Base-by-base conservation (phyloP, 1,139 yeast genomes). In the Candida sanyaensis region DNA sequence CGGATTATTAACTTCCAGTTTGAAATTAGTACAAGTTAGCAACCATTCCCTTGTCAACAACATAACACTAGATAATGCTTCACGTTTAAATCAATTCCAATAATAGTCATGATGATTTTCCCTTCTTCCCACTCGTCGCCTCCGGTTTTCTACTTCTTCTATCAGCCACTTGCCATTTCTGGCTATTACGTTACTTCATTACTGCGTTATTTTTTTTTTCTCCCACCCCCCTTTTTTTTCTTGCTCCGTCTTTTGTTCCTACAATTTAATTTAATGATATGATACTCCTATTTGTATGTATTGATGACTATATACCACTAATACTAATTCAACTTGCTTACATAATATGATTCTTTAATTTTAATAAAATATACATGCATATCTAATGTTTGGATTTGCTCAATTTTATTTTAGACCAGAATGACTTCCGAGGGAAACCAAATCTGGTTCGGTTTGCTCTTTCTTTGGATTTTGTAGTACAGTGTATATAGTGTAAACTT, bases 21-120 rank as follows among this genome's bases (percentile, higher is more conserved):
- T 41, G 32, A 41, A 34, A 34, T 41, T 41, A 28, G 44, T 33
- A 10, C 26, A 33, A 17, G 39, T 27, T 28, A 27, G 26, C n/a
- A 17, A 26, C 28, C 26, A 24, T 27, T n/a, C 37, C 10, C 12
- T 32, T 11, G 32, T 28, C 12, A 37, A 37, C 29, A 37, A 37
- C 21, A 37, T 37, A 37, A 37, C 41, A 4, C 23, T 28, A 37
- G 23, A 37, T 37, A 27, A 12, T 6, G 32, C 9, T 13, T 13
- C 41, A 7, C 29, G 23, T 36, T 36, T 36, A 10, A 36, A 24
- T 21, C 28, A 36, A 23, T 36, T 11, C 29, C 13, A 24, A 24
- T 7, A 32, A 17, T 17, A 3, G 21, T 17, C 21, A 17, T 17
- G 21, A 17, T 36, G n/a, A 11, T 23, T 36, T 27, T 11, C 2